Base-by-base conservation (phyloP, 768 basidiomycete species). In the Tremella fuciformis region DNA sequence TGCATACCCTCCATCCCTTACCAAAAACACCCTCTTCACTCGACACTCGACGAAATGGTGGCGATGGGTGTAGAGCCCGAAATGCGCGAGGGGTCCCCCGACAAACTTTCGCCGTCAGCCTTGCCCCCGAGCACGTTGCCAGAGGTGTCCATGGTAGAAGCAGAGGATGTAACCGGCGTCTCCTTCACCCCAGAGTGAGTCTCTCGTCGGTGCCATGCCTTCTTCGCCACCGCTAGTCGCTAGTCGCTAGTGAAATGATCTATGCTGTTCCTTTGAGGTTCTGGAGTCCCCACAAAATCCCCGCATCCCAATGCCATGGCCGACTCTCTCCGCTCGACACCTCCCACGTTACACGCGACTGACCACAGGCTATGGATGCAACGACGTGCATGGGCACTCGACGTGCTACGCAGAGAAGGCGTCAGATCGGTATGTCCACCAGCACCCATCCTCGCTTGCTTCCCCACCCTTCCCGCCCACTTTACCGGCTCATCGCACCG, bases 141-240 rank as follows among this genome's bases (percentile, higher is more conserved):
- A 4, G 73, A 76, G 50, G 64, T 75, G 24, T 71, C 69, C 13
- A 69, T 75, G 67, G 71, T 76, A 13, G 75, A 76, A 58, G 70
- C 65, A 21, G 62, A 60, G 25, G 69, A 70, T 18, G 67, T 65
- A 34, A 73, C 72, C 2, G 75, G 75, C 8, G 74, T 76, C 3
- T 67, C 65, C 1, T 76, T 76, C 50, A 65, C 60, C 6, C 71
- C 71, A 51, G 71, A 73, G 71, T 73, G 51, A 65, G 71, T 65
- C 13, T n/a, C 2, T n/a, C 22, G 47, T 8, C 18, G 29, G 29
- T 11, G 6, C 21, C 13, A 6, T 24, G 21, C 38, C 40, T 55
- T 44, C n/a, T 44, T 44, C 18, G 21, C 24, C 38, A 29, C 34
- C 25, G 26, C 48, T 34, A 38, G 15, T 55, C 25, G 26, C 48